Base-by-base conservation (phyloP, 176 grass and related monocot species). In the Oryza rufipogon region DNA sequence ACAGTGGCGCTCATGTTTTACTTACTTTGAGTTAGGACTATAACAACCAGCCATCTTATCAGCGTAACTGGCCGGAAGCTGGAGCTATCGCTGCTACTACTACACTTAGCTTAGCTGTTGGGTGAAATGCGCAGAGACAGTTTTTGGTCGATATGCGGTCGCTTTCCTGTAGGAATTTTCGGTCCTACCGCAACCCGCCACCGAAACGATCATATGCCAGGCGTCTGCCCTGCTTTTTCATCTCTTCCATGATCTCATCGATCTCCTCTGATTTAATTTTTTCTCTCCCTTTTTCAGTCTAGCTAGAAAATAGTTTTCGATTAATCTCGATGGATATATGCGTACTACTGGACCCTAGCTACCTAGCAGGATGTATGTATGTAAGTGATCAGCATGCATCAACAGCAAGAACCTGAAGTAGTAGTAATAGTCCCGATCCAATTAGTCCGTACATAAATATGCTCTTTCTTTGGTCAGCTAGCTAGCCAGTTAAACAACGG, bases 141-240 rank as follows among this genome's bases (percentile, higher is more conserved):
- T 82, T 83, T 19, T 28, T 51, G 84, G 88, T 61, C 74, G 88
- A 90, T 74, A 75, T 82, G 79, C 73, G 47, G 41, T 90, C 84
- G 74, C 88, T 83, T 81, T 90, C 79, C 54, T 38, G 79, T 66
- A 78, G 88, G 88, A 90, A 82, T 73, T 86, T 73, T 82, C 73
- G 88, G 83, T 78, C 83, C 83, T 82, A 68, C 83, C 79, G 88
- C 79, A 77, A 86, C 54, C 79, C 68, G 69, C 84, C 88, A 90
- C 80, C 68, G 58, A 11, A 79, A 74, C 81, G 68, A 90, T 79
- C 84, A 73, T 79, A 68, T 83, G 49, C 85, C 63, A 8, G 39
- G 7, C 39, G 7, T 41, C 16, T 79, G 73, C 84, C 44, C n/a
- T n/a, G 54, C 54, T 58, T 58, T 58, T 58, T 5, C 54, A 58